Conservation (phyloP, 2,329 filamentous ascomycete genomes). For the Epichloe sibirici region DNA sequence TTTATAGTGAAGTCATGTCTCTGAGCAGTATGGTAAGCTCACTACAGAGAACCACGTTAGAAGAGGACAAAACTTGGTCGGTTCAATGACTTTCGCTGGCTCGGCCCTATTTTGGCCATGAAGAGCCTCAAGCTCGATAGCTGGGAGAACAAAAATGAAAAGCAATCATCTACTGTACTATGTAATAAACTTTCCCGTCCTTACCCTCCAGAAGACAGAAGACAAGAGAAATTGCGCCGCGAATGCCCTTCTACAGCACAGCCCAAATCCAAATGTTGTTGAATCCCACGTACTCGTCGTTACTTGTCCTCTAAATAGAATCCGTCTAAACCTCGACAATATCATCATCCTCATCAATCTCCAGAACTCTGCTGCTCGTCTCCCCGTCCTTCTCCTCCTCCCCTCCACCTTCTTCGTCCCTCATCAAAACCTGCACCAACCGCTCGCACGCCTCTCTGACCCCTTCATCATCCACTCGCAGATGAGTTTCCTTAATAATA, state of each 20-base stretch:
- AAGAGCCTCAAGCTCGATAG: not conserved
- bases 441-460: conserved; percentile 80
- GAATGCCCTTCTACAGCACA: not conserved
- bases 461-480: conserved; percentile 62
- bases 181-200: not conserved
- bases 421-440: conserved; percentile 77
- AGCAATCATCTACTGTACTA: not conserved
- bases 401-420: conserved; percentile 50
- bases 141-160: too few relatives aligned
- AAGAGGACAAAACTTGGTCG: conserved; percentile 1
- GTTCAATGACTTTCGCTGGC: not conserved
- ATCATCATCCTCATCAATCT: conserved; percentile 39
- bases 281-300: not conserved
- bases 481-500: conserved; percentile 75
- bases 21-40: conserved; percentile 2
- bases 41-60: not conserved
- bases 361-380: conserved; percentile 24
- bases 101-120: not conserved
- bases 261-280: not conserved
- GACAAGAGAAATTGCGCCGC: not conserved
- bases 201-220: not conserved
- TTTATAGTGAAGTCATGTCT: conserved; percentile 11
- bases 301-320: not conserved
- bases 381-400: conserved; percentile 26
- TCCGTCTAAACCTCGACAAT: conserved; percentile 38